phyloP scores from a whole-genome alignment of 1,139 yeast species.

The Hansenula lynferdii region DNA sequence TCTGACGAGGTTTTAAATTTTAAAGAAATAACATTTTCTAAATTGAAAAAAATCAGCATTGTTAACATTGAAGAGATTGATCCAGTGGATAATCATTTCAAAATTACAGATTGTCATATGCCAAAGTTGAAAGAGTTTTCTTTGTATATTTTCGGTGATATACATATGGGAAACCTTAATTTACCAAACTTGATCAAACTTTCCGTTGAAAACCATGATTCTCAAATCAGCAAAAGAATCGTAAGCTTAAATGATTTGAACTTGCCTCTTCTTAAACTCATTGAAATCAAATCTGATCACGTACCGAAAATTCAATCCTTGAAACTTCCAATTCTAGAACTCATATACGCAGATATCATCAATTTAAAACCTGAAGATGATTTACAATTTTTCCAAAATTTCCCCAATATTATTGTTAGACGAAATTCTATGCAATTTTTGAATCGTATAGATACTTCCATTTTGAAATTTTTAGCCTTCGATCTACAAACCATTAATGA shows the following conservation, averaged over 20 bases:
- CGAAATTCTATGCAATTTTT: not conserved
- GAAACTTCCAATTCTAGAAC: not conserved
- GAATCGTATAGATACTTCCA: not conserved
- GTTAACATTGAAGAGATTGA: not conserved
- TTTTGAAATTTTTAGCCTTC: not conserved
- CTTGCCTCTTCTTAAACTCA: no score
- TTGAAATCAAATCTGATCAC: not conserved
- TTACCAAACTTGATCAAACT: not conserved
- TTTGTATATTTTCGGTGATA: no score
- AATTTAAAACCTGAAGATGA: not conserved
- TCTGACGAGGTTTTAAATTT: not conserved
- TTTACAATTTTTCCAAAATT: not conserved
- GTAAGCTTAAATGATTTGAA: no score
- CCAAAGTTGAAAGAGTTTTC: not conserved
- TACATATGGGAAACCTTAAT: not conserved
- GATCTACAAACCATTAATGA: not conserved
- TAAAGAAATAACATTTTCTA: not conserved
- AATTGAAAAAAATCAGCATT: not conserved
- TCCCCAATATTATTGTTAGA: not conserved
- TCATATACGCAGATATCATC: not conserved
- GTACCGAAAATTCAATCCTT: not conserved
- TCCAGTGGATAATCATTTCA: not conserved
- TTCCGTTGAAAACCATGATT: not conserved
- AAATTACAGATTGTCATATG: not conserved
- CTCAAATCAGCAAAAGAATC: no score